Conservation (phyloP, 2,329 filamentous ascomycete species). For the Pseudogymnoascus pannorum region DNA sequence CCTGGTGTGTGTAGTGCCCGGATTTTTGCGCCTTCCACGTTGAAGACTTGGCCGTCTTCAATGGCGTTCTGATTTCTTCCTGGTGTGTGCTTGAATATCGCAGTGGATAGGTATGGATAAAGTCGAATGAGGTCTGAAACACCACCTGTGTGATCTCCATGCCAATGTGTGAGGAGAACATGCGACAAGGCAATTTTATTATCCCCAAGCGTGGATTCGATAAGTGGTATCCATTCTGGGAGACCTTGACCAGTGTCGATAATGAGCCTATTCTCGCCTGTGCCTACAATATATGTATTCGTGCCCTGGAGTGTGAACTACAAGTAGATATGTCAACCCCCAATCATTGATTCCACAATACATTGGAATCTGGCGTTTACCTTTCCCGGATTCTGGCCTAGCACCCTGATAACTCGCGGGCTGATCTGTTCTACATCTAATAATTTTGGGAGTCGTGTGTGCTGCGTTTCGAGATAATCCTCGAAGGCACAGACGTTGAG, state of each 20-base stretch:
- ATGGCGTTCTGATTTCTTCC: constrained; percentile 44
- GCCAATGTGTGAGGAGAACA: constrained; percentile 20
- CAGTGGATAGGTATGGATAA: constrained; percentile 46
- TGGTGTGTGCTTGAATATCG: constrained; percentile 58
- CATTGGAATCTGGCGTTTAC: constrained; percentile 30
- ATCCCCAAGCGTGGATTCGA: constrained; percentile 28
- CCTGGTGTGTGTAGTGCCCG: constrained; percentile 59
- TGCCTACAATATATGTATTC: constrained; percentile 86
- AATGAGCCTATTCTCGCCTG: constrained; percentile 62
- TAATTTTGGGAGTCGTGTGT: constrained; percentile 37
- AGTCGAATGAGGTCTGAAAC: constrained; percentile 57
- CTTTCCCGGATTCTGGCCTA: constrained; percentile 84
- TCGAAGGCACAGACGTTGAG: constrained; percentile 41
- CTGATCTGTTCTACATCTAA: constrained; percentile 69
- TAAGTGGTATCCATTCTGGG: constrained; percentile 52
- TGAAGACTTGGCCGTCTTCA: constrained; percentile 42
- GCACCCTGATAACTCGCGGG: constrained; percentile 67
- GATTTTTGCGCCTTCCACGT: constrained; percentile 54
- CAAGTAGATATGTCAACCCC: background rate
- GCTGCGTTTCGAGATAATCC: constrained; percentile 38
- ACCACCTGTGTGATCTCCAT: constrained; percentile 68
- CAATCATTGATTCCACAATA: background rate
- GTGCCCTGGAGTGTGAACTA: constrained; percentile 51
- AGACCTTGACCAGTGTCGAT: constrained; percentile 83
- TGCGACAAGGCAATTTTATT: constrained; percentile 32